Conservation (phyloP, 352 stramenopile genomes). For the Nothophytophthora sp. region DNA sequence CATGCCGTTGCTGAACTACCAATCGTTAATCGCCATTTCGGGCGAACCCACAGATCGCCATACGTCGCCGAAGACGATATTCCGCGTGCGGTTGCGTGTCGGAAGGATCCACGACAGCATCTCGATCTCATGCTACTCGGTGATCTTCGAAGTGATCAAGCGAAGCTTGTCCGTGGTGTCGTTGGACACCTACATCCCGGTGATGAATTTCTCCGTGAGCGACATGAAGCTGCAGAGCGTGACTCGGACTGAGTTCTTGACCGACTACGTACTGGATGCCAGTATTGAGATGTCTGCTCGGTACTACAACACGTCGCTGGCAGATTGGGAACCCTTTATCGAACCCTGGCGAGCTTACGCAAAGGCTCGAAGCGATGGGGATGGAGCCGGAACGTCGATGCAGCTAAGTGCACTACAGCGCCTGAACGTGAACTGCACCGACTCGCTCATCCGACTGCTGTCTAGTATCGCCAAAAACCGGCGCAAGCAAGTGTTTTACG, state of each 20-base stretch:
- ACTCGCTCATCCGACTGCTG: slow-evolving; percentile 81
- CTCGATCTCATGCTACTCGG: slow-evolving; percentile 65
- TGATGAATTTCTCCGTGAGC: slow-evolving; percentile 88
- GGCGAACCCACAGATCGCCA: slow-evolving; percentile 42
- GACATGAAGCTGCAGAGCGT: slow-evolving; percentile 80
- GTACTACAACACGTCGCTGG: slow-evolving; percentile 89
- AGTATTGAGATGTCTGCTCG: slow-evolving; percentile 80
- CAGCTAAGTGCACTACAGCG: slow-evolving; percentile 84
- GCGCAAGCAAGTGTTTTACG: slow-evolving; percentile 68
- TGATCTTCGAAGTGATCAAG: slow-evolving; percentile 91
- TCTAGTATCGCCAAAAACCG: slow-evolving; percentile 79
- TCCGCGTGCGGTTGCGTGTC: slow-evolving; percentile 64
- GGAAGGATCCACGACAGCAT: slow-evolving; percentile 76
- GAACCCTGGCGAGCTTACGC: slow-evolving; percentile 84
- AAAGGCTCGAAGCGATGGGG: slow-evolving; percentile 57
- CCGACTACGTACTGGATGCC: slow-evolving; percentile 68
- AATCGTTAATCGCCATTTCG: slow-evolving; percentile 64
- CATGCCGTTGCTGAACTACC: slow-evolving; percentile 73
- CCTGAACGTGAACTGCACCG: slow-evolving; percentile 87
- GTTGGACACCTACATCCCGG: slow-evolving; percentile 88
- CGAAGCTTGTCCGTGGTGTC: slow-evolving; percentile 86
- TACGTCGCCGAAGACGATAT: slow-evolving; percentile 47
- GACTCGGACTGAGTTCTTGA: slow-evolving; percentile 69
- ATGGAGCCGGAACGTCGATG: slow-evolving; percentile 59
- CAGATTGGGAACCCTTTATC: slow-evolving; percentile 88